Evolutionary conservation across 495 filamentous ascomycete species (phyloP).

Genomic region (Aspergillus nidulans): DNA sequence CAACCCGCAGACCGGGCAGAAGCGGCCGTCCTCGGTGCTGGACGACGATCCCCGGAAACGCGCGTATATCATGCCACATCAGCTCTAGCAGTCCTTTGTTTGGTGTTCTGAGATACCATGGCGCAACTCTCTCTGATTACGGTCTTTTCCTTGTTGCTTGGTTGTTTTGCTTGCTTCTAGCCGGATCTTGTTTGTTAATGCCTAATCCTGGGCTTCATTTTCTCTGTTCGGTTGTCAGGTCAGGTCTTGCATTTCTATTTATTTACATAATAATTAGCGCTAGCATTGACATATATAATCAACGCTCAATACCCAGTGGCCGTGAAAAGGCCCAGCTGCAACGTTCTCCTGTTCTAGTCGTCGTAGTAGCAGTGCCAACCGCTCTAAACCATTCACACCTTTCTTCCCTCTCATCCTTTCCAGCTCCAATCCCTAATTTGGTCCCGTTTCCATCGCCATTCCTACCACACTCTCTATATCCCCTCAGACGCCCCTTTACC

Average conservation of each 20-base stretch:
- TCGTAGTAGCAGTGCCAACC: neutral
- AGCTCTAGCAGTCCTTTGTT: conserved; percentile 8
- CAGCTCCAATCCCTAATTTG: neutral
- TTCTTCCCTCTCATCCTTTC: too few species aligned
- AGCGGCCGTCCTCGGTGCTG: conserved; percentile 19
- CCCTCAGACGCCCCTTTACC: neutral
- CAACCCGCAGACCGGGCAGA: conserved; percentile 19
- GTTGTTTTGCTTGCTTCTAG: neutral
- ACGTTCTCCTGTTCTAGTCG: neutral
- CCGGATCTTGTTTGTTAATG: neutral
- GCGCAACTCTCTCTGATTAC: neutral
- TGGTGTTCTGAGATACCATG: neutral
- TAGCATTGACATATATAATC: neutral
- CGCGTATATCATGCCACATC: conserved; percentile 28
- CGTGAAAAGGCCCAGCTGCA: neutral
- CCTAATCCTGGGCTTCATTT: neutral
- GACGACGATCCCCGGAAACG: conserved; percentile 35
- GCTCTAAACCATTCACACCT: too few species aligned
- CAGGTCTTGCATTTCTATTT: neutral
- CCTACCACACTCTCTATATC: too few species aligned
- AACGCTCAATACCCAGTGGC: neutral
- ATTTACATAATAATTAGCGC: neutral
- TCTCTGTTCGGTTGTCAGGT: neutral
- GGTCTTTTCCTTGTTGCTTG: neutral
- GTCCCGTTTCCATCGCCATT: too few species aligned